Base-by-base conservation (phyloP, 331 rosid genomes). In the Quercus lobata region DNA sequence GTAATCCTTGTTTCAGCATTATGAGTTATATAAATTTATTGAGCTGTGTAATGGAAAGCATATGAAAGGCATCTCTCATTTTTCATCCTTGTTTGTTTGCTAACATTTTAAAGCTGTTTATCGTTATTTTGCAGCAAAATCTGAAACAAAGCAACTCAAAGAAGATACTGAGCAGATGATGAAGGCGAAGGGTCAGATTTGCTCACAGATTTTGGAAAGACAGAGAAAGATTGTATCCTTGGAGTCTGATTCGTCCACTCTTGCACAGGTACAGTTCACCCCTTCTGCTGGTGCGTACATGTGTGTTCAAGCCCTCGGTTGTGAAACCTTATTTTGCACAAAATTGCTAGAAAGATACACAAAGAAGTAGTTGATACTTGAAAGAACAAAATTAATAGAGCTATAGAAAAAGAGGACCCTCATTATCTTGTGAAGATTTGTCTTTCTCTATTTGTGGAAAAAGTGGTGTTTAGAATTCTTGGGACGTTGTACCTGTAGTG, bases 171-270 rank as follows among this genome's bases (percentile, higher is more conserved):
- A 89, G 24, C 70, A 78, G 69, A 90, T 91, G 91, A 52, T 57
- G 79, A 81, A 65, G 60, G 81, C 81, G 0, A 90, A 89, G 84
- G 94, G 90, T 21, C 92, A 91, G 77, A 73, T 90, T 69, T 91
- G 99, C 93, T 89, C 84, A 6, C 85, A 83, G 87, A 90, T 91
- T 68, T 76, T 95, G 83, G 96, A 87, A 80, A 90, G 83, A 53
- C 97, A 85, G 84, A 87, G 85, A 66, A 89, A 75, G 81, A 79
- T 76, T 66, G 80, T 86, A 74, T 79, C 92, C 29, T 71, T 90
- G 86, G 98, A 91, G 81, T 77, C 80, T 77, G 90, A 95, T 81
- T 80, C 75, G 5, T 84, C 86, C 81, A 84, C 91, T 22, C 92
- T 93, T 81, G 62, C 81, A 2, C 96, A 91, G 99, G 98, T 95